Base-by-base conservation (phyloP, 1,139 yeast genomes). In the Hansenula lynferdii region DNA sequence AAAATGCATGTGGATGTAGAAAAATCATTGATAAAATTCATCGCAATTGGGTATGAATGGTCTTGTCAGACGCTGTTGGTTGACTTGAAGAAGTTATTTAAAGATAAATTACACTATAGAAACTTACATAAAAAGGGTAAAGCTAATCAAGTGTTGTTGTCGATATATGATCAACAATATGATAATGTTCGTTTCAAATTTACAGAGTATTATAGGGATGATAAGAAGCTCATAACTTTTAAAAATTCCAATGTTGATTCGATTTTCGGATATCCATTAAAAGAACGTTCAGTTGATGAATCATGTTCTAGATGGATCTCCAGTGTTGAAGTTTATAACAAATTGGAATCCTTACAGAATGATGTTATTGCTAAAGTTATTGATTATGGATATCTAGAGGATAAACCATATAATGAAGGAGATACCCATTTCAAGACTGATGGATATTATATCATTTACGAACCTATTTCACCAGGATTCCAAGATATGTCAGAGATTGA, bases 111-210 rank as follows among this genome's bases (percentile, higher is more conserved):
- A 3, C 40, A 50, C 29, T 22, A 33, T 9, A 17, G 33, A 6
- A 11, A 11, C 1, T 24, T 39, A 8, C 35, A 26, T 4, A 37
- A 34, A 18, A 29, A 34, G 2, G 38, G 36, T 9, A 9, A 5
- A 8, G 6, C 22, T 8, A 22, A 36, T 4, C 28, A 37, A 3
- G 47, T 40, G n/a, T 30, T 51, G 8, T 27, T 53, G 8, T 49
- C 57, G 4, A 37, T 53, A 15, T 53, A 53, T 36, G 57, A 53
- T 36, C 54, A 51, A 30, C 52, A 51, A 17, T 53, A 50, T 36
- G 49, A 47, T 28, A 47, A 42, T 19, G 18, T 34, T 11, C 31
- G 28, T 3, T 19, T 35, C 12, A 22, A 31, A 7, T 31, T 22
- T 8, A 14, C 17, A 6, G 33, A 31, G 5, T 31, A 31, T 17